phyloP scores from a whole-genome alignment of 441 rosid species.

The Melastoma candidum region DNA sequence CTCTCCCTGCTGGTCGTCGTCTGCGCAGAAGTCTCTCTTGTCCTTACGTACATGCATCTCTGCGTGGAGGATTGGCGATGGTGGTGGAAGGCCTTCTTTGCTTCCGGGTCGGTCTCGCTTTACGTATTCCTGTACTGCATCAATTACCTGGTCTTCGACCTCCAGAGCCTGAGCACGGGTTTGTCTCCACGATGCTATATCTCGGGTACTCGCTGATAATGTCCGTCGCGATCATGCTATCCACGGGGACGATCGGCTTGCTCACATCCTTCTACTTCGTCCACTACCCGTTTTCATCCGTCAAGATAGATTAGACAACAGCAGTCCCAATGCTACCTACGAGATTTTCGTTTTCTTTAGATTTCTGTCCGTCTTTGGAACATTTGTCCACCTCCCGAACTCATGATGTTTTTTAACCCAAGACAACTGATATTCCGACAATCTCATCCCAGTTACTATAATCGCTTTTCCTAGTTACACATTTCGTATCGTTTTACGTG shows the following conservation, averaged over 20 bases:
- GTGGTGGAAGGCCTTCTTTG: slow-evolving; percentile 15
- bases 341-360: too few relatives aligned
- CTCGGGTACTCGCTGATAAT: slow-evolving; percentile 3
- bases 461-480: too few relatives aligned
- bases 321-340: too few relatives aligned
- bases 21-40: slow-evolving; percentile 2
- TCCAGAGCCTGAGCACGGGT: not conserved
- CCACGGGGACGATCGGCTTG: slow-evolving; percentile 9
- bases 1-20: not conserved
- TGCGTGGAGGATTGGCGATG: slow-evolving; percentile 8
- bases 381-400: too few relatives aligned
- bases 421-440: too few relatives aligned
- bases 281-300: slow-evolving; percentile 1
- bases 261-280: slow-evolving; percentile 9
- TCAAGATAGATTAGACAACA: not conserved
- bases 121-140: slow-evolving; percentile 7
- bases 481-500: too few relatives aligned
- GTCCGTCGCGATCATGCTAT: not conserved
- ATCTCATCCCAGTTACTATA: too few relatives aligned
- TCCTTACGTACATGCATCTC: slow-evolving; percentile 4
- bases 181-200: not conserved
- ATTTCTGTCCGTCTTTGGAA: too few relatives aligned
- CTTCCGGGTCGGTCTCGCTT: slow-evolving; percentile 1
- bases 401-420: too few relatives aligned
- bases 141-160: not conserved